Base-by-base conservation (phyloP, 441 rosid species). In the Croton laevigatus region DNA sequence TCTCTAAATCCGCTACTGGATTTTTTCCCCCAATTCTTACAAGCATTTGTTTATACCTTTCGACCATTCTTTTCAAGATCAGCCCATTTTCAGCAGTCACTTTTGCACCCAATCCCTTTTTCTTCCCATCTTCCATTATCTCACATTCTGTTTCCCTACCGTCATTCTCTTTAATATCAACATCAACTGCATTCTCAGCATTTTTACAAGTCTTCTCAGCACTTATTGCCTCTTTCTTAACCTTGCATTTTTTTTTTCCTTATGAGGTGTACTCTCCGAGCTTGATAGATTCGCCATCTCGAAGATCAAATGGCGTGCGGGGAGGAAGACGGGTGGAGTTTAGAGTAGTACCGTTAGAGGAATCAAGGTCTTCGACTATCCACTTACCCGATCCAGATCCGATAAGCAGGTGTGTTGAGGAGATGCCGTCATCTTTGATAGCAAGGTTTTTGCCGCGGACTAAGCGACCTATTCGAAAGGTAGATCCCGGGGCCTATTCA, bases 281-380 rank as follows among this genome's bases (percentile, higher is more conserved):
- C 82, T 87, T 84, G 68, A 91, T 20, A 32, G 32, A 70, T 67
- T 91, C 91, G 45, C 90, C 85, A 57, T 84, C 66, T 69, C 61
- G 17, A 70, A 89, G 91, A 51, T 74, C 79, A 7, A 74, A 59
- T 6, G 86, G 78, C 0, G 68, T 68, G 44, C 81, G 75, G 13
- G 83, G 82, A 6, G 82, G 64, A 49, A 87, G 51, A 37, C 37
- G 10, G 8, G 69, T 64, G 57, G 87, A 76, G 72, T 93, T 89
- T 62, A 93, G 55, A 53, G 71, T 14, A 8, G 97, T 90, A 20
- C 98, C 98, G 66, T 91, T 93, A 59, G 97, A 93, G 70, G 97
- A 93, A 19, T 82, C 90, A 16, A 89, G 85, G 72, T 93, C 97
- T 37, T 69, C 81, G 75, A 90, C 72, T 49, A 73, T 54, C 95